phyloP scores from a whole-genome alignment of 148 eudicot genomes.

The Chenopodium quinoa region DNA sequence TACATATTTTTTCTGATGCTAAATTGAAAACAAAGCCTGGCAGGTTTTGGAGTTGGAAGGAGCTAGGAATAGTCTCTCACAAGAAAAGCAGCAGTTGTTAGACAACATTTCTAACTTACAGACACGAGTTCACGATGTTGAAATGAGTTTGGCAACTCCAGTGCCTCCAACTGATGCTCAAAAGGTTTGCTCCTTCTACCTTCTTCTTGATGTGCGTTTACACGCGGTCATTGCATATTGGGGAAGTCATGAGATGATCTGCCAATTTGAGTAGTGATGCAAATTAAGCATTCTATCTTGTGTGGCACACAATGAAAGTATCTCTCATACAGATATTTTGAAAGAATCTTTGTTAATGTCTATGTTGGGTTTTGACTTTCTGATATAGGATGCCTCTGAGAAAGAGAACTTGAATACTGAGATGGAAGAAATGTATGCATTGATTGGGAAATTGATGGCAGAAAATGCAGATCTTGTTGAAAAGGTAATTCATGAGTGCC shows the following conservation, averaged over 20 bases:
- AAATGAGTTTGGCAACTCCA: constrained; percentile 39
- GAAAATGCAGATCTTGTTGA: constrained; percentile 81
- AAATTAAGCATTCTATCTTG: not conserved
- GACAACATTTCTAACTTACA: constrained; percentile 52
- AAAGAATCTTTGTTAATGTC: not conserved
- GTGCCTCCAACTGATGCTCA: constrained; percentile 29
- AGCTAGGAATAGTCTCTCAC: constrained; percentile 40
- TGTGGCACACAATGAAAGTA: not conserved
- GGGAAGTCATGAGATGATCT: not conserved
- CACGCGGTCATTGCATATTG: not conserved
- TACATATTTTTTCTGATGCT: constrained; percentile 43
- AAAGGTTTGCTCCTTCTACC: constrained; percentile 33
- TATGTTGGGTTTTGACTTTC: not conserved
- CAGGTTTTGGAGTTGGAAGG: constrained; percentile 86
- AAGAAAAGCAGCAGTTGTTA: constrained; percentile 55
- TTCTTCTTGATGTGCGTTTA: not conserved
- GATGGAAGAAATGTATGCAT: constrained; percentile 47
- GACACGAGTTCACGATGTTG: constrained; percentile 54
- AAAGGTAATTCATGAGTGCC: constrained; percentile 48
- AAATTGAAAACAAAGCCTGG: constrained; percentile 60
- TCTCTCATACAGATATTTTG: not conserved
- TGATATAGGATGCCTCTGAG: constrained; percentile 37
- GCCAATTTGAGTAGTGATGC: constrained; percentile 1
- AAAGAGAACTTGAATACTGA: constrained; percentile 44
- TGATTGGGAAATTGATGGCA: constrained; percentile 54